Percentiles rank a stretch among this genome's conserved stretches.
Evolutionary conservation across 2,329 filamentous ascomycete genomes (phyloP).

Genomic region (Chrysoporthe deuterocubensis): DNA sequence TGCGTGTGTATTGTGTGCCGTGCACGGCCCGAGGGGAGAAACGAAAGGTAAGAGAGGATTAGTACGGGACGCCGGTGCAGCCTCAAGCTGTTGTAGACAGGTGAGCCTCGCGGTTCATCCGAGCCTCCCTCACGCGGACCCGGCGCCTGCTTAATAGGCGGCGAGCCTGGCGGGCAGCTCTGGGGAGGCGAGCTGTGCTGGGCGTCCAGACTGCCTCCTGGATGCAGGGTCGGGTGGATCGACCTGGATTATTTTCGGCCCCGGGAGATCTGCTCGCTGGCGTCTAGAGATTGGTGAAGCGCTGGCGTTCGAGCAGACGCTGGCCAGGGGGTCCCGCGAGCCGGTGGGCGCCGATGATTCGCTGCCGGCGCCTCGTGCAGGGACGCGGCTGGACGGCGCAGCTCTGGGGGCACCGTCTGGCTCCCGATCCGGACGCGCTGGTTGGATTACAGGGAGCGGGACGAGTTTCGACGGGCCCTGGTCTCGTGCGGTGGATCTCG

Average conservation of each 20-base stretch:
- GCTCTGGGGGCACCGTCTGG: neutral
- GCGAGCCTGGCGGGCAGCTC: neutral
- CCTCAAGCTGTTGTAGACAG: constrained; percentile 22
- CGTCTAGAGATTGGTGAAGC: constrained; percentile 30
- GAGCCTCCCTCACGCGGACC: neutral
- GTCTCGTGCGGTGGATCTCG: neutral
- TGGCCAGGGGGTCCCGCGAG: constrained; percentile 12
- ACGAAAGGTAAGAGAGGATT: constrained; percentile 1
- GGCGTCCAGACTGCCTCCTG: neutral
- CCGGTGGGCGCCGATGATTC: constrained; percentile 23
- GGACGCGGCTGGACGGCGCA: constrained; percentile 23
- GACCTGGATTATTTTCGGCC: constrained; percentile 23
- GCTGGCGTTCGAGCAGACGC: constrained; percentile 28
- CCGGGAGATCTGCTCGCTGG: constrained; percentile 21
- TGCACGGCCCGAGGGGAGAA: neutral
- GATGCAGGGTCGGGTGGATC: constrained; percentile 21
- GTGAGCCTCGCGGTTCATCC: constrained; percentile 1
- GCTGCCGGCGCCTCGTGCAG: constrained; percentile 24
- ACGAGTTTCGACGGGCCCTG: constrained; percentile 5
- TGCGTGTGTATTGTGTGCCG: neutral
- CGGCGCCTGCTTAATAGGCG: constrained; percentile 3
- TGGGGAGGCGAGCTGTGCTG: too few species aligned
- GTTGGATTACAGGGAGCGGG: constrained; percentile 11
- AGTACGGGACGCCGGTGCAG: constrained; percentile 12
- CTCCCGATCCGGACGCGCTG: constrained; percentile 2